A percentile compares a stretch with the other conserved stretches of the same genome.
phyloP scores from a whole-genome alignment of 2,329 filamentous ascomycete species.

The Sporothrix luriei region DNA sequence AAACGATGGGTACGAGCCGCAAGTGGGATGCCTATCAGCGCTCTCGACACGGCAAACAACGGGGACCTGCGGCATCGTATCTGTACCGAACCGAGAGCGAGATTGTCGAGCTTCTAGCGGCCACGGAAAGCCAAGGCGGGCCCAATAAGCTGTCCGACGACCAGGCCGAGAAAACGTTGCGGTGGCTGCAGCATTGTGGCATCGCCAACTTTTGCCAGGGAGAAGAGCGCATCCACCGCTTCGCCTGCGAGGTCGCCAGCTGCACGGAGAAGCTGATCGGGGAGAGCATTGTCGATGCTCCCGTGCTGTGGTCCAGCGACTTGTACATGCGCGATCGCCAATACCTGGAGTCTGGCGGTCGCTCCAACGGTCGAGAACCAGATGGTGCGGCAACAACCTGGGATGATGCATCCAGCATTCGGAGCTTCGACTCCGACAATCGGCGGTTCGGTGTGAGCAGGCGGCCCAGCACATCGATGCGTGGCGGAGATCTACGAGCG shows the following conservation, averaged over 20 bases:
- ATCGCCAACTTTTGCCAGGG: constrained; percentile 94
- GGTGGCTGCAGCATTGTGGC: constrained; percentile 78
- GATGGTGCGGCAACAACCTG: constrained; percentile 51
- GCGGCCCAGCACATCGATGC: constrained; percentile 56
- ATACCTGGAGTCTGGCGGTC: constrained; percentile 53
- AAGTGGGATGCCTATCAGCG: constrained; percentile 51
- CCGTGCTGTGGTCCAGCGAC: constrained; percentile 89
- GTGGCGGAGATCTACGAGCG: constrained; percentile 55
- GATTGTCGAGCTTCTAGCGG: constrained; percentile 83
- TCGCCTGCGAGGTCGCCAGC: constrained; percentile 85
- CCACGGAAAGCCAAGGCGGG: constrained; percentile 78
- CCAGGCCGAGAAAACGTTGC: constrained; percentile 79
- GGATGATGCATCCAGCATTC: constrained; percentile 58
- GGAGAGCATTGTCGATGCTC: constrained; percentile 79
- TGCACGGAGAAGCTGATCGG: constrained; percentile 85
- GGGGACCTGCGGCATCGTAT: constrained; percentile 60
- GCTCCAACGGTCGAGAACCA: constrained; percentile 47
- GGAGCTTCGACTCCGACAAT: constrained; percentile 54
- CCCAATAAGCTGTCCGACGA: constrained; percentile 96
- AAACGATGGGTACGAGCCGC: constrained; percentile 75
- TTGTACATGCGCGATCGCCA: constrained; percentile 78
- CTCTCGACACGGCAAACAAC: constrained; percentile 52
- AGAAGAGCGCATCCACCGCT: constrained; percentile 91
- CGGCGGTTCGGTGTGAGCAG: constrained; percentile 46
- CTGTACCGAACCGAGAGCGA: constrained; percentile 81